Evolutionary conservation across 2,329 filamentous ascomycete species (phyloP).

Genomic region (Phialophora chinensis): DNA sequence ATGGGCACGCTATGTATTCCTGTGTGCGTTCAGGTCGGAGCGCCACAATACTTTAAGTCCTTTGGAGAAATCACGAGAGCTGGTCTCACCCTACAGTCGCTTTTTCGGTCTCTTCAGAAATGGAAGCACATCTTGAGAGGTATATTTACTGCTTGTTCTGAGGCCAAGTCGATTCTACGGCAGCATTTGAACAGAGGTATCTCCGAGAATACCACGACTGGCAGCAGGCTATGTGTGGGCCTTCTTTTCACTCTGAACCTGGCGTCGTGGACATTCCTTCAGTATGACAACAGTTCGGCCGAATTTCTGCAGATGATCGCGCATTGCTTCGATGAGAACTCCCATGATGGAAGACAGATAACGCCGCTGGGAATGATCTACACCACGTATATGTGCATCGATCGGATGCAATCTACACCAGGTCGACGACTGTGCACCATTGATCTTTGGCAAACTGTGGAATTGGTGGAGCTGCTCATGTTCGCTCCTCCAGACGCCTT

Average conservation of each 20-base stretch:
- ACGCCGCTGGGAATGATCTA: constrained; percentile 1
- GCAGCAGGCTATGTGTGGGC: not conserved
- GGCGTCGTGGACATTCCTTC: constrained; percentile 2
- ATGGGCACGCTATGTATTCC: constrained; percentile 3
- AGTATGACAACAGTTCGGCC: constrained; percentile 1
- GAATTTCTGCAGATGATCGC: constrained; percentile 4
- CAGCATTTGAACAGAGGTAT: not conserved
- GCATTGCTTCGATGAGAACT: constrained; percentile 1
- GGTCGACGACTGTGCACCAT: not conserved
- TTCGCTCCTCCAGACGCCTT: not conserved
- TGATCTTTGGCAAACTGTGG: constrained; percentile 2
- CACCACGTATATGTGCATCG: constrained; percentile 4
- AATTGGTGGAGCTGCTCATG: constrained; percentile 4
- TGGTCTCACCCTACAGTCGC: not conserved
- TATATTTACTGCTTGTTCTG: not conserved
- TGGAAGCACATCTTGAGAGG: not conserved
- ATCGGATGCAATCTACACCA: constrained; percentile 2
- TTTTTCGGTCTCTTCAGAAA: not conserved
- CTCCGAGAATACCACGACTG: not conserved
- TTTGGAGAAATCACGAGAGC: not conserved
- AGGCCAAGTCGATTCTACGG: not conserved
- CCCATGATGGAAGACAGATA: not conserved
- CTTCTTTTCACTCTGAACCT: constrained; percentile 4
- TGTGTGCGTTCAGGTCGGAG: constrained; percentile 1
- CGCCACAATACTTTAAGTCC: constrained; percentile 2